A percentile compares a stretch with the other conserved stretches of the same genome.
These are phyloP conservation scores for Abrus precatorius DNA, from an alignment of 306 rosid genomes.

Conservation along the genomic window DNA sequence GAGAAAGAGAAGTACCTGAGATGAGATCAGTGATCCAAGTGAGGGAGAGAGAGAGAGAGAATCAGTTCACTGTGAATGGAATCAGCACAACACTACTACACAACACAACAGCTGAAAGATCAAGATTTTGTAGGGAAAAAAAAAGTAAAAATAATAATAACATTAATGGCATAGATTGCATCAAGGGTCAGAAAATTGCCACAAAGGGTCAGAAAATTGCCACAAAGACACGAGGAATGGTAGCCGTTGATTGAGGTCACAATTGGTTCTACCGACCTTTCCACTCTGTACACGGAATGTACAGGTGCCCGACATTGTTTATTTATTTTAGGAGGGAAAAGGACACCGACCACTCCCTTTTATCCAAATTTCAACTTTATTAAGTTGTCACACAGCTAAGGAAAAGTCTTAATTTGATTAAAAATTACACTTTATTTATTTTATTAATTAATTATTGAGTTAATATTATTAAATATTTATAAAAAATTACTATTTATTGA, in stretches of 20 bases:
- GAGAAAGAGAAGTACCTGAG: conserved; percentile 48
- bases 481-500: background rate
- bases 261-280: conserved; percentile 8
- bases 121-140: conserved; percentile 3
- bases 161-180: background rate
- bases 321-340: background rate
- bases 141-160: background rate
- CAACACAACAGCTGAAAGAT: background rate
- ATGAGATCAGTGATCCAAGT: conserved; percentile 40
- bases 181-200: conserved; percentile 38
- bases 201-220: conserved; percentile 20
- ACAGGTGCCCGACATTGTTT: conserved; percentile 9
- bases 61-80: background rate
- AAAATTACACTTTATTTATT: background rate
- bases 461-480: background rate
- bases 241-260: conserved; percentile 39
- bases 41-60: background rate
- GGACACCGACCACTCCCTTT: conserved; percentile 25
- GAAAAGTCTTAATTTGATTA: background rate
- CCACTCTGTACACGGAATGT: conserved; percentile 21
- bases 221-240: background rate
- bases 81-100: background rate
- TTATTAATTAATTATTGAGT: background rate
- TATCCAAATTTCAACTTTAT: background rate
- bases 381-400: background rate